Evolutionary conservation across 805 yeast genomes (phyloP).

Genomic region (Kazachstania bromeliacearum): DNA sequence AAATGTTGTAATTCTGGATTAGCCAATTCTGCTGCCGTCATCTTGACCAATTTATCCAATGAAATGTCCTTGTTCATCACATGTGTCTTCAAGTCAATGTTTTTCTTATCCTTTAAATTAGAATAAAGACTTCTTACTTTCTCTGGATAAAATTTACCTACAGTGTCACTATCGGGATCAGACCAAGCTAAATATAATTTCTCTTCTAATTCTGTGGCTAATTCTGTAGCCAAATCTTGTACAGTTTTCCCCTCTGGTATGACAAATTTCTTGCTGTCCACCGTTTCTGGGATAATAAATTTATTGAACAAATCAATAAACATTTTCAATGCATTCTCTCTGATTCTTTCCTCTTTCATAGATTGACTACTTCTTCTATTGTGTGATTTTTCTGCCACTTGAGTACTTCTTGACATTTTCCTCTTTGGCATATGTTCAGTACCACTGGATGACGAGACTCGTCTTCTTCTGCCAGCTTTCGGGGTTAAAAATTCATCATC

Average conservation of each 20-base stretch:
- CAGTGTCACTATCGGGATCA: slow-evolving; percentile 13
- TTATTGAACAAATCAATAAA: slow-evolving; percentile 37
- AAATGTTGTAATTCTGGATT: slow-evolving; percentile 66
- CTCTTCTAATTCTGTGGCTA: slow-evolving; percentile 46
- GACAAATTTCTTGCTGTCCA: slow-evolving; percentile 7
- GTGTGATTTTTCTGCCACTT: too few relatives aligned
- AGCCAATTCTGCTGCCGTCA: slow-evolving; percentile 65
- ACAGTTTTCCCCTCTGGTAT: slow-evolving; percentile 25
- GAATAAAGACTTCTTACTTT: slow-evolving; percentile 58
- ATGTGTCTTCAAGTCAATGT: slow-evolving; percentile 45
- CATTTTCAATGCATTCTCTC: slow-evolving; percentile 43
- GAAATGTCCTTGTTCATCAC: slow-evolving; percentile 46
- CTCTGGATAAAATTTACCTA: slow-evolving; percentile 41
- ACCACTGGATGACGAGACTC: not conserved
- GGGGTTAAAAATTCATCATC: slow-evolving; percentile 1
- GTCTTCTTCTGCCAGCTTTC: not conserved
- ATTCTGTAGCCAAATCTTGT: slow-evolving; percentile 32
- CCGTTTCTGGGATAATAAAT: slow-evolving; percentile 28
- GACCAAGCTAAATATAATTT: slow-evolving; percentile 36
- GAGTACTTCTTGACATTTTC: not conserved
- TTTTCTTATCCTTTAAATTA: slow-evolving; percentile 49
- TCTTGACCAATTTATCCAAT: slow-evolving; percentile 48
- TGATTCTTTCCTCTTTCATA: slow-evolving; percentile 28
- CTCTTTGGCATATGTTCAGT: not conserved
- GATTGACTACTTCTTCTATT: slow-evolving; percentile 3